A percentile compares a stretch with the other conserved stretches of the same genome.
Conservation (phyloP, 805 yeast species). For the Nakazawaea ishiwadae region DNA sequence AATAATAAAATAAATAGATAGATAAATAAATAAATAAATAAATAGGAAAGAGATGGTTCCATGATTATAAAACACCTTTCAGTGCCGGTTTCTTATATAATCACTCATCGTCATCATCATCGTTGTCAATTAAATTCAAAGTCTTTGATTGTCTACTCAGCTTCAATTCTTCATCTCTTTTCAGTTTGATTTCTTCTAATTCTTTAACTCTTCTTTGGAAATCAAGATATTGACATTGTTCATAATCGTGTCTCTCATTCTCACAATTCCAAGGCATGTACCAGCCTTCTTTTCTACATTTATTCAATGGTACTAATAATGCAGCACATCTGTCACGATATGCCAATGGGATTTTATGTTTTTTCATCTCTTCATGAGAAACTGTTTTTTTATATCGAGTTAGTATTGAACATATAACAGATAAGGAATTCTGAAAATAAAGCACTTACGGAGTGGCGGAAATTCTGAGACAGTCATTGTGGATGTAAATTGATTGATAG, state of each 20-base stretch:
- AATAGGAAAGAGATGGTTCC: no score
- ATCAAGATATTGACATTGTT: conserved; percentile 79
- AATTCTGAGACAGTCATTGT: conserved; percentile 31
- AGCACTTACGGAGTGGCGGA: conserved; percentile 37
- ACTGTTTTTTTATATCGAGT: conserved; percentile 35
- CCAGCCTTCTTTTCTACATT: conserved; percentile 53
- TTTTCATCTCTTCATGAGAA: conserved; percentile 79
- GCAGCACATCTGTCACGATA: conserved; percentile 84
- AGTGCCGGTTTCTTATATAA: no score
- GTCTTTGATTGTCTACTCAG: neutral
- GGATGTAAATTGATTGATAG: neutral
- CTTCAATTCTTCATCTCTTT: conserved; percentile 19
- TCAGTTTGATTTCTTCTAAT: conserved; percentile 50
- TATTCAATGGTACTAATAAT: conserved; percentile 53
- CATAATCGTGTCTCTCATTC: conserved; percentile 77
- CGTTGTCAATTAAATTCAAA: neutral
- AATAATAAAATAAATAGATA: conserved; percentile 1
- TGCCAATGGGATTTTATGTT: conserved; percentile 68
- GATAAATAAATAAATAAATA: neutral
- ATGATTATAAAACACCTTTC: no score
- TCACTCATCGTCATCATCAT: conserved; percentile 2
- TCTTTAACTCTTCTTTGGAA: conserved; percentile 77
- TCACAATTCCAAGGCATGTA: conserved; percentile 70
- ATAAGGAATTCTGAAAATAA: no score
- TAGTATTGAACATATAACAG: conserved; percentile 5